phyloP scores from a whole-genome alignment of 2,329 filamentous ascomycete genomes.

The Verticillium nonalfalfae region DNA sequence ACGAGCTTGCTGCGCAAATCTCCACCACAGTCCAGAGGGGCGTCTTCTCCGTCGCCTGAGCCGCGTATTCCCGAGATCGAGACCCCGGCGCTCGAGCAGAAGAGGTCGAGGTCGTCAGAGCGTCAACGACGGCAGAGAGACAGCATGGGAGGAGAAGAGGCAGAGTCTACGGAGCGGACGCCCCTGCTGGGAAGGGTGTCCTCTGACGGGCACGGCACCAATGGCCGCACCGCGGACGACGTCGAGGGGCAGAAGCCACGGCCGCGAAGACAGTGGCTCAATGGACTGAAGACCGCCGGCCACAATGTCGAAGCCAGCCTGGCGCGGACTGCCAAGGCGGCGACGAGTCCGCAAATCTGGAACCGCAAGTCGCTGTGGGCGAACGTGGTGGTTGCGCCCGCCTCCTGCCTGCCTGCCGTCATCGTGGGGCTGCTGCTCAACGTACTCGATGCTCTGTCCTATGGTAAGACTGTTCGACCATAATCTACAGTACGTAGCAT shows the following conservation, averaged over 20 bases:
- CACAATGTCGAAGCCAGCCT: conserved; percentile 24
- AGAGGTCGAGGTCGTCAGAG: conserved; percentile 3
- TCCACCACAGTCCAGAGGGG: conserved; percentile 29
- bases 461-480: conserved; percentile 47
- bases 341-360: conserved; percentile 42
- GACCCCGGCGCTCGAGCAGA: conserved; percentile 2
- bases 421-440: conserved; percentile 86
- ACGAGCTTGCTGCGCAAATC: conserved; percentile 44
- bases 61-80: conserved; percentile 7
- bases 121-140: not conserved
- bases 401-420: conserved; percentile 74
- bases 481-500: not conserved
- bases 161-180: conserved; percentile 33
- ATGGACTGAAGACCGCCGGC: conserved; percentile 20
- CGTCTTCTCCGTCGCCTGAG: conserved; percentile 14
- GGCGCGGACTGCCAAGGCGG: conserved; percentile 17
- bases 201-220: conserved; percentile 16
- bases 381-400: conserved; percentile 58
- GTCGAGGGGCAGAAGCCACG: conserved; percentile 44
- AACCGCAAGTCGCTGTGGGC: conserved; percentile 59
- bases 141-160: conserved; percentile 1
- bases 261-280: conserved; percentile 24
- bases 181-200: conserved; percentile 35
- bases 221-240: conserved; percentile 27
- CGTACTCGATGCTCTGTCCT: conserved; percentile 88